A percentile compares a stretch with the other conserved stretches of the same genome.
phyloP scores from a whole-genome alignment of 306 rosid genomes.

The Gleditsia sinensis region DNA sequence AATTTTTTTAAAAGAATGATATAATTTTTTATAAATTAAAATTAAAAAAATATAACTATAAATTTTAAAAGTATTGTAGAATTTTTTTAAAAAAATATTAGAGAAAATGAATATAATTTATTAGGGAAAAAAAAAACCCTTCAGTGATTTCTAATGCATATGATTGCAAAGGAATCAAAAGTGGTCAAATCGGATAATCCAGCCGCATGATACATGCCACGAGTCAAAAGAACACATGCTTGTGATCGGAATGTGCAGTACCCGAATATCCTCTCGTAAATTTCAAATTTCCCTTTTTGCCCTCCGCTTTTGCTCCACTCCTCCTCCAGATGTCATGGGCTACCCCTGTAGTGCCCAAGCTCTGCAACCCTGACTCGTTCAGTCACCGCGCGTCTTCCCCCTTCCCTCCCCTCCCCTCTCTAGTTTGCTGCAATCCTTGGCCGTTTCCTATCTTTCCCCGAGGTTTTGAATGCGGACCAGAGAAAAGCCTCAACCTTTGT shows the following conservation, averaged over 20 bases:
- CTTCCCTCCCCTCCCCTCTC: background rate
- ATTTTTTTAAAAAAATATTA: too few species aligned
- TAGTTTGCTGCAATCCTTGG: background rate
- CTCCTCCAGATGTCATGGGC: slow-evolving; percentile 36
- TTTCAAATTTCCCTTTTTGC: slow-evolving; percentile 33
- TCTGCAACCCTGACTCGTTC: background rate
- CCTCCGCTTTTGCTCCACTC: slow-evolving; percentile 19
- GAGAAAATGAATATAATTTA: too few species aligned
- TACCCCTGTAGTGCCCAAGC: background rate
- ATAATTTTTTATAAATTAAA: too few species aligned
- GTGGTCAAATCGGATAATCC: slow-evolving; percentile 17
- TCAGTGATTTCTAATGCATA: too few species aligned
- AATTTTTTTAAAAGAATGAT: too few species aligned
- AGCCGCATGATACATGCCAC: slow-evolving; percentile 18
- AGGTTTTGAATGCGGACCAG: background rate
- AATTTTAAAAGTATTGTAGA: too few species aligned
- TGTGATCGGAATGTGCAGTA: background rate
- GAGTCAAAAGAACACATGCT: slow-evolving; percentile 3
- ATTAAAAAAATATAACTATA: too few species aligned
- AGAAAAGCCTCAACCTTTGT: background rate
- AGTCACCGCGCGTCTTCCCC: background rate
- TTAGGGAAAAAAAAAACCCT: too few species aligned
- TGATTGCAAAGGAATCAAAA: background rate
- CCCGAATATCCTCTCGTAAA: slow-evolving; percentile 34
- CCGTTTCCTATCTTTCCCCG: background rate